Evolutionary conservation across 805 yeast genomes (phyloP), one percentile per base, ranked within the genome.

Genomic region (Suhomyces prunicola): DNA sequence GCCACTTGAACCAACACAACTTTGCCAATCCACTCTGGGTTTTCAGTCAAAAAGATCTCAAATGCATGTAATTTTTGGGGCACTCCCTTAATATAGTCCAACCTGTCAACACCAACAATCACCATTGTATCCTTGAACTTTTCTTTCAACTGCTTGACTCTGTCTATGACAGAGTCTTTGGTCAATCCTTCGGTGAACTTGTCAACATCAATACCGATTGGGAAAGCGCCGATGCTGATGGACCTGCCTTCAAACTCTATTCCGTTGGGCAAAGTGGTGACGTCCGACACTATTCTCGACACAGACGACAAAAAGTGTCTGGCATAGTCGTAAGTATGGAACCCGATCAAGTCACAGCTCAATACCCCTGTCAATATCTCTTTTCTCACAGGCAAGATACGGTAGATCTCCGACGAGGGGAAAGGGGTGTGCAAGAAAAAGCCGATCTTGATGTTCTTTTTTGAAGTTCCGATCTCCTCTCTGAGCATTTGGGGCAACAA

Each of bases 321-420:
- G 10, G 97, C 98, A 65, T 94, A 94, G 69, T 94, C 99, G 69
- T 94, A 96, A n/a, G 99, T 94, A 70, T 94, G 99, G 80, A 94
- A 94, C 0, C 99, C 99, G 64, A 94, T 85, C 62, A 96, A 78
- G 67, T 94, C 96, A 73, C 98, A 93, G 62, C 94, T 87, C 65
- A 94, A 76, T 2, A 94, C 96, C 52, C 99, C 99, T 56, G 82
- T 83, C 61, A 94, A 74, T 49, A 94, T 90, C 69, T 96, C 98
- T 60, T 86, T 84, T 71, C 99, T 81, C 13, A 96, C 99, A 0
- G 99, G 99, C 61, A 94, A 76, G 52, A 96, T 92, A 66, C 99
- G 79, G 74, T 94, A 94, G 56, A 94, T 93, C 67, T 94, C 99
- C 52, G 96, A 86, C 9, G 97, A 88, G 12, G 99, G 99, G 82